phyloP scores from a whole-genome alignment of 441 rosid genomes.

The Bocquillonia castaneifolia region DNA sequence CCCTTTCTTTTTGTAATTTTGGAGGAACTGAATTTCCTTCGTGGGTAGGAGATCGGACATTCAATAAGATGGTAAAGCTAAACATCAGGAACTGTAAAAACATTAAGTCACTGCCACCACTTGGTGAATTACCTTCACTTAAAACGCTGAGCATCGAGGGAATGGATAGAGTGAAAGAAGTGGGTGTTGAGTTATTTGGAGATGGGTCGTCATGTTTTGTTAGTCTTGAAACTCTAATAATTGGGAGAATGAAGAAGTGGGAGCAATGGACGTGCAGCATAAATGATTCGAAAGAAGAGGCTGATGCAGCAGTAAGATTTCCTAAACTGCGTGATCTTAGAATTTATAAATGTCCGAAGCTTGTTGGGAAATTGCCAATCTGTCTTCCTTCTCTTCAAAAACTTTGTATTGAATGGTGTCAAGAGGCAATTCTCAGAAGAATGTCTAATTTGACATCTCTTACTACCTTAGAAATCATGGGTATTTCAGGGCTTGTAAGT shows the following conservation, averaged over 20 bases:
- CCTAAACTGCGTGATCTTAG: background rate
- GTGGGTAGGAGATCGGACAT: too few species aligned
- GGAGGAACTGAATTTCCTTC: slow-evolving; percentile 1
- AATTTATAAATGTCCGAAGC: background rate
- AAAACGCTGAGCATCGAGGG: background rate
- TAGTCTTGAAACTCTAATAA: too few species aligned
- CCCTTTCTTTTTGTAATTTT: background rate
- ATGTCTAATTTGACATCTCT: background rate
- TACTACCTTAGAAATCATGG: background rate
- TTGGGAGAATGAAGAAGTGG: background rate
- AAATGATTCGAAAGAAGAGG: background rate
- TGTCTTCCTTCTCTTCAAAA: background rate
- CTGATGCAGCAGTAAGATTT: background rate
- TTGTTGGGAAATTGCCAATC: slow-evolving; percentile 4
- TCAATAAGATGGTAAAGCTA: background rate
- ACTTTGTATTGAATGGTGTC: background rate
- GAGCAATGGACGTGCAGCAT: slow-evolving; percentile 8
- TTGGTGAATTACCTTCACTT: background rate
- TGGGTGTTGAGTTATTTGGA: too few species aligned
- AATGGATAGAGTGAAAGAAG: too few species aligned
- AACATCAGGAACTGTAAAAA: background rate
- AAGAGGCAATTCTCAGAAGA: background rate
- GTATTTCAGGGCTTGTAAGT: background rate
- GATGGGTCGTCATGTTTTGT: too few species aligned
- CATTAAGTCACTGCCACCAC: background rate